Conservation (phyloP, 1,284 basidiomycete genomes). For the Lignosus rhinocerotis region DNA sequence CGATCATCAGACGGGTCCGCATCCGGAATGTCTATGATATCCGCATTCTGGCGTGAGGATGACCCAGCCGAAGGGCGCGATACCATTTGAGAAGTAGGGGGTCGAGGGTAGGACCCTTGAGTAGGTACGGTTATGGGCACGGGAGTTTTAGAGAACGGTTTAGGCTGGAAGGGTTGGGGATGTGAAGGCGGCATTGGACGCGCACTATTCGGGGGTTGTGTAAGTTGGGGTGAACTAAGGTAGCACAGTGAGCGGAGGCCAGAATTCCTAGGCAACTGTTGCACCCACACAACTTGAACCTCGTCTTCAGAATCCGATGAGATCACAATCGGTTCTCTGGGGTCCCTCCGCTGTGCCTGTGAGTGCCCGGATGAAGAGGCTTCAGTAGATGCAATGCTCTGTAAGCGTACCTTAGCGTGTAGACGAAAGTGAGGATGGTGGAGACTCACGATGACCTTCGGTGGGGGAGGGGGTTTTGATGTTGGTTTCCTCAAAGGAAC, state of each 20-base stretch:
- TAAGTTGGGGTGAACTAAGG: conserved; percentile 11
- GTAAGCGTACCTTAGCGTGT: neutral
- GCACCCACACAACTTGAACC: conserved; percentile 9
- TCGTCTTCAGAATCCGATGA: conserved; percentile 31
- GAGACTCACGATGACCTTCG: conserved; percentile 15
- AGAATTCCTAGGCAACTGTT: neutral
- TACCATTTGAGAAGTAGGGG: neutral
- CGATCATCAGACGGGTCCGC: conserved; percentile 37
- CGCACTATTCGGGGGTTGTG: conserved; percentile 13
- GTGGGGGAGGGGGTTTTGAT: neutral
- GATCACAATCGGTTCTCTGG: conserved; percentile 21
- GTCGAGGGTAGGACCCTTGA: conserved; percentile 4
- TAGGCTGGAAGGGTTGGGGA: neutral
- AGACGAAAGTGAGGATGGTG: neutral
- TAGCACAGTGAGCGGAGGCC: neutral
- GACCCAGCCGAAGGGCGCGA: too few species aligned
- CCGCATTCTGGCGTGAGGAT: neutral
- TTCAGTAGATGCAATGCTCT: conserved; percentile 16
- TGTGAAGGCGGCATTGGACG: neutral
- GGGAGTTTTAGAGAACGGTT: conserved; percentile 15
- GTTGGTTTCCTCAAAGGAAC: conserved; percentile 10
- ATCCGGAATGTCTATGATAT: neutral
- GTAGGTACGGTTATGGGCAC: conserved; percentile 10
- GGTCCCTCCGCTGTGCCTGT: neutral
- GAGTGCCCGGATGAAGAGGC: neutral